A percentile compares a stretch with the other conserved stretches of the same genome.
Conservation (phyloP, 2,329 filamentous ascomycete genomes). For the Gremmenia infestans region DNA sequence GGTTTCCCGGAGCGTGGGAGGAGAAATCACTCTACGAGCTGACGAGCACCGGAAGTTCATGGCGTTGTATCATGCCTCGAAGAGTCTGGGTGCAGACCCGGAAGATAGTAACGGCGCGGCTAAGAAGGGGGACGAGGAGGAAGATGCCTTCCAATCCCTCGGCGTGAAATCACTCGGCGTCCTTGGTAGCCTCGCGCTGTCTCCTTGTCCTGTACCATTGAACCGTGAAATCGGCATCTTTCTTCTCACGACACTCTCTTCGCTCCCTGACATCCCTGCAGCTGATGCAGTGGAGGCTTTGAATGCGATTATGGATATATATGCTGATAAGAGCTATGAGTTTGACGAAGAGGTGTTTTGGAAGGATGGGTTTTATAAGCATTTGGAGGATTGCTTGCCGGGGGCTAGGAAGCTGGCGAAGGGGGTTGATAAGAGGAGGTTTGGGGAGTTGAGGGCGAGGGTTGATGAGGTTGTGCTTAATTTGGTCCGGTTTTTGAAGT, state of each 20-base stretch:
- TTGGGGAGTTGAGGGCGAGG: constrained; percentile 50
- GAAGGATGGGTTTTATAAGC: constrained; percentile 53
- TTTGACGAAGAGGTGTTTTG: constrained; percentile 62
- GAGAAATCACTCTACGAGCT: constrained; percentile 42
- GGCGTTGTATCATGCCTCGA: constrained; percentile 57
- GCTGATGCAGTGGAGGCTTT: constrained; percentile 60
- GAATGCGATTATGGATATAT: constrained; percentile 64
- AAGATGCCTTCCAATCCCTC: constrained; percentile 52
- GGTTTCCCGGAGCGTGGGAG: constrained; percentile 50
- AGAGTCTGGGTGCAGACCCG: constrained; percentile 29
- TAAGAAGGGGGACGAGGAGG: constrained; percentile 19
- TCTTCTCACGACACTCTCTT: constrained; percentile 50
- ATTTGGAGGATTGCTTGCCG: constrained; percentile 50
- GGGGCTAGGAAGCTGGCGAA: constrained; percentile 54
- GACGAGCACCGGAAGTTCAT: constrained; percentile 61
- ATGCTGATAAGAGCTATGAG: constrained; percentile 53
- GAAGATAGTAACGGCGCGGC: constrained; percentile 16
- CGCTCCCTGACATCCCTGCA: constrained; percentile 46
- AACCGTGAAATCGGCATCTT: constrained; percentile 63
- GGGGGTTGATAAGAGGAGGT: constrained; percentile 54
- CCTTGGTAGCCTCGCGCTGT: constrained; percentile 56
- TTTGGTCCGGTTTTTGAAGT: constrained; percentile 55
- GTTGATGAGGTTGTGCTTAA: constrained; percentile 60
- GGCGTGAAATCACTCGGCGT: constrained; percentile 64
- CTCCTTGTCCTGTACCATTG: constrained; percentile 46